Conservation (phyloP, 192 early-diverging fungal genomes). For the Gigaspora rosea region DNA sequence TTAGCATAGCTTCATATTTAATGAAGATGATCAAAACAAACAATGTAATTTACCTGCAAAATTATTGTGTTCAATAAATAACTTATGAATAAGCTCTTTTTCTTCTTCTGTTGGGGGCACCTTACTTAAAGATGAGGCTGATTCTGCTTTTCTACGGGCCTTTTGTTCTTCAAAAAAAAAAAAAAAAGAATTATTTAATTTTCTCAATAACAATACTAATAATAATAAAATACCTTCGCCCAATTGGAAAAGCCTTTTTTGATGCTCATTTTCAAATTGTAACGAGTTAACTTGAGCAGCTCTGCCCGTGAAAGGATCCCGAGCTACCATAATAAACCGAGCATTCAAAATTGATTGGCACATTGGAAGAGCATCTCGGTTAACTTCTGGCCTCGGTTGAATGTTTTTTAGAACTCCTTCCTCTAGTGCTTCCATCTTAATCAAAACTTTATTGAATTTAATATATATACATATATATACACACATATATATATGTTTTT, state of each 20-base stretch:
- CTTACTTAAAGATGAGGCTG: constrained; percentile 57
- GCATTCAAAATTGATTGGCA: constrained; percentile 67
- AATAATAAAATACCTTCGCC: constrained; percentile 54
- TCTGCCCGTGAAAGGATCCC: constrained; percentile 70
- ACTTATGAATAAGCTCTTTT: constrained; percentile 73
- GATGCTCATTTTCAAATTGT: constrained; percentile 67
- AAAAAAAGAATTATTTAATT: neutral
- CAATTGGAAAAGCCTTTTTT: constrained; percentile 67
- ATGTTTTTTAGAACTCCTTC: constrained; percentile 16
- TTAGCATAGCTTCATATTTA: neutral
- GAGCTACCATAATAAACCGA: constrained; percentile 88
- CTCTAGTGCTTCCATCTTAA: constrained; percentile 64
- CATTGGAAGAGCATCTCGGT: neutral
- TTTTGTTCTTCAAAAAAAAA: constrained; percentile 45
- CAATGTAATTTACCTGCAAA: constrained; percentile 35
- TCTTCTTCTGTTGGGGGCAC: constrained; percentile 79
- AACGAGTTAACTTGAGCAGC: constrained; percentile 75
- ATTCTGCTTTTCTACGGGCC: constrained; percentile 47
- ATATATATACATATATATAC: neutral
- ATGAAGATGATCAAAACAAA: neutral
- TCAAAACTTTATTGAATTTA: constrained; percentile 48
- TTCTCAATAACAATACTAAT: neutral
- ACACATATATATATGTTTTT: too few relatives aligned
- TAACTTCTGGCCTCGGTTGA: neutral
- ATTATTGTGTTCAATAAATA: constrained; percentile 75